Base-by-base conservation (phyloP, 148 eudicot species). In the Rhododendron ferrugineum region DNA sequence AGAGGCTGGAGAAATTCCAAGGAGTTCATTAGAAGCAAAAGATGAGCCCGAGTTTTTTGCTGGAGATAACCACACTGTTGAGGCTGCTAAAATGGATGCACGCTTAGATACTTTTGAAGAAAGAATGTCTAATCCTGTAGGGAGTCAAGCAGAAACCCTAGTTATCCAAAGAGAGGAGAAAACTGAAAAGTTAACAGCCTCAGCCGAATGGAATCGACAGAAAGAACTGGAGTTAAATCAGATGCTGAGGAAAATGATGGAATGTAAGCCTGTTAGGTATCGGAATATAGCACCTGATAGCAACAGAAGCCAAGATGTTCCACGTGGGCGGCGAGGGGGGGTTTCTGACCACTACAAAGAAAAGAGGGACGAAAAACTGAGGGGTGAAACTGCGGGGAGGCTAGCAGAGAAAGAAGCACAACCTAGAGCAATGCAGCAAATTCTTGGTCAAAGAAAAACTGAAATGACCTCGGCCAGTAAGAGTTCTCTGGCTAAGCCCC, bases 191-290 rank as follows among this genome's bases (percentile, higher is more conserved):
- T 3, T 92, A 86, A 76, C 86, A 14, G 93, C 91, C 88, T 95
- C 98, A 40, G 88, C 89, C 81, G 98, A 94, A 87, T 97, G 99
- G 99, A 95, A 86, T 82, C 93, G 90, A 79, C 91, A 92, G 88
- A 97, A 93, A 86, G 98, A 95, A 90, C 96, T 91, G 82, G 98
- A 97, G 87, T 81, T 97, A 85, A 93, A 92, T 85, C 94, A 94
- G 87, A 90, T 97, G 92, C 89, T 95, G 88, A 89, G 88, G 91
- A 92, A 92, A 85, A 95, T 97, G 92, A 91, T 92, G 81, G 92
- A 94, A 86, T 92, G 87, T 80, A 94, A 90, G 88, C 88, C 91
- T 72, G 86, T 81, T 60, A 92, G 88, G 85, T 85, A 89, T 81
- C 90, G 82, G 83, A 92, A 40, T n/a, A 75, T n/a, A 28, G 87